Base-by-base conservation (phyloP, 176 grass and related monocot species). In the Typha latifolia region DNA sequence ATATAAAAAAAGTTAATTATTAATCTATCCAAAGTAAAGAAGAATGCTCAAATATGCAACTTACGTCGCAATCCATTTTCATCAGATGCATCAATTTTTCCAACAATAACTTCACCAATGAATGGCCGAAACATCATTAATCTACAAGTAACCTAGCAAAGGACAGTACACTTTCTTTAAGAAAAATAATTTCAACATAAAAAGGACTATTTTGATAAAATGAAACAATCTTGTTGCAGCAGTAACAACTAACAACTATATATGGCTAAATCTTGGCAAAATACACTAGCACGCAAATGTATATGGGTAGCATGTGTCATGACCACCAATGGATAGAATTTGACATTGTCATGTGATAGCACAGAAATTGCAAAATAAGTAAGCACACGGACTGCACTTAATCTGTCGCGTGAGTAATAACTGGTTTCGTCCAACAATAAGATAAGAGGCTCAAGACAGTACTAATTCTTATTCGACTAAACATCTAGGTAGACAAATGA, bases 41-140 rank as follows among this genome's bases (percentile, higher is more conserved):
- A 71, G 13, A 72, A 63, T 73, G 16, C 16, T 29, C 73, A 73
- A 61, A 61, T 74, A 73, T 16, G 3, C 15, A 49, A 78, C 51
- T 49, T 66, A 96, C 88, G 74, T 57, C 80, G 88, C 74, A 97
- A 84, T 51, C 93, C 85, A 64, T 77, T 80, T 49, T 91, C 88
- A 47, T 89, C 85, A 78, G 84, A 92, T 73, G 74, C 74, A 69
- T 76, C 84, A 67, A 97, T 91, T 76, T 82, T 97, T 69, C 82
- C 93, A 66, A 84, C 75, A 49, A 97, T 63, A 84, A 89, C 62
- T 77, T 97, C 93, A n/a, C 93, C 85, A 64, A 65, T 50, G 69
- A 82, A 97, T 8, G 93, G 93, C 76, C 71, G 82, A 80, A 97
- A 97, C 78, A 97, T 82, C 24, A 97, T 32, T 63, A 97, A 69